Evolutionary conservation across 148 eudicot genomes (phyloP).

Genomic region (Cornus controversa): DNA sequence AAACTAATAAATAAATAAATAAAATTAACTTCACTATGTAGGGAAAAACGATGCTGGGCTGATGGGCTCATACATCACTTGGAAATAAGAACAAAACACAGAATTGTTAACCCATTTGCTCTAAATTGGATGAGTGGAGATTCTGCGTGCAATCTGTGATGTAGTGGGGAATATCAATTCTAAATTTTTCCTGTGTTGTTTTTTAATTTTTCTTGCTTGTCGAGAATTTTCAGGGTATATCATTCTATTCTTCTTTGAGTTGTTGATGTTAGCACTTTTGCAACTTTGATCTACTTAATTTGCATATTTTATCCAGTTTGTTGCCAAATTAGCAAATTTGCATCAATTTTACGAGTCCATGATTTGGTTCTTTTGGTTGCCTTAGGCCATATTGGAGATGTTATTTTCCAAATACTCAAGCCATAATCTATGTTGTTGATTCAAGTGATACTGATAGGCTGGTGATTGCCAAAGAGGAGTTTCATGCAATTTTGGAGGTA

Average conservation of each 20-base stretch:
- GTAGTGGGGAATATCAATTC: neutral
- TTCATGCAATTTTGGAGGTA: constrained; percentile 96
- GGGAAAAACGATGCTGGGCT: neutral
- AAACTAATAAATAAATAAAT: no score
- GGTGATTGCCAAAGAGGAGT: constrained; percentile 91
- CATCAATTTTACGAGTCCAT: constrained; percentile 7
- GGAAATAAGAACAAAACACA: neutral
- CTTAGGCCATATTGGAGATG: constrained; percentile 99
- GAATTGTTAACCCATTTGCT: neutral
- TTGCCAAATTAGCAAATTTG: neutral
- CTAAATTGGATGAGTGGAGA: neutral
- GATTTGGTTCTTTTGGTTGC: constrained; percentile 13
- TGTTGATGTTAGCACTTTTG: neutral
- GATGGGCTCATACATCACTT: neutral
- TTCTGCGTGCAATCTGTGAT: neutral
- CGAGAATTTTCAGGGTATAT: neutral
- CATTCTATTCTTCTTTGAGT: neutral
- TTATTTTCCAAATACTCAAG: constrained; percentile 98
- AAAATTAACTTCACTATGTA: no score
- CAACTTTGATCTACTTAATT: constrained; percentile 4
- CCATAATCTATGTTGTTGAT: constrained; percentile 94
- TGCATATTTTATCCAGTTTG: constrained; percentile 3
- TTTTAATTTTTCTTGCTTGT: neutral
- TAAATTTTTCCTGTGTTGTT: neutral
- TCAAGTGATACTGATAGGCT: constrained; percentile 98